A percentile compares a stretch with the other conserved stretches of the same genome.
Conservation (phyloP, 176 grass and related monocot species). For the Pharus latifolius region DNA sequence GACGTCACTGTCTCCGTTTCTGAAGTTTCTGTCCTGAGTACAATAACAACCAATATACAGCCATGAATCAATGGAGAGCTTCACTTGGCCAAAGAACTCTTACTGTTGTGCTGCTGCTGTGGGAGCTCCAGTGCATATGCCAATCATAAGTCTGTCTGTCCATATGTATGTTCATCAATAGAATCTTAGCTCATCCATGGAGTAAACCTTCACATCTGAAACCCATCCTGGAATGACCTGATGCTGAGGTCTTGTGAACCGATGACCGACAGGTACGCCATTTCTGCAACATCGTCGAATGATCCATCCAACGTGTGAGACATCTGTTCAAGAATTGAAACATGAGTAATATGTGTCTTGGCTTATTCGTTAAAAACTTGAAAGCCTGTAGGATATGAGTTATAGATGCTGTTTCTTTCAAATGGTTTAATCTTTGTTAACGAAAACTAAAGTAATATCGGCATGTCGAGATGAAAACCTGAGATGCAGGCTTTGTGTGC, state of each 20-base stretch:
- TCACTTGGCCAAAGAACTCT: background rate
- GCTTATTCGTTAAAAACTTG: background rate
- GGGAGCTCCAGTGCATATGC: background rate
- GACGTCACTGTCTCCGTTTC: background rate
- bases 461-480: slow-evolving; percentile 15
- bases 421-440: background rate
- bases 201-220: slow-evolving; percentile 12
- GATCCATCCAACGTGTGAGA: background rate
- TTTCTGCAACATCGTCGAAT: background rate
- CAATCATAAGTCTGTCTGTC: background rate
- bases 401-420: background rate
- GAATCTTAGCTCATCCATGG: background rate
- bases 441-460: background rate
- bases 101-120: background rate
- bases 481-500: slow-evolving; percentile 25
- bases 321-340: slow-evolving; percentile 1
- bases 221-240: slow-evolving; percentile 1
- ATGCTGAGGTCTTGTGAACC: background rate
- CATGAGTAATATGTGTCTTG: background rate
- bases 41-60: background rate
- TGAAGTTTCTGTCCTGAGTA: background rate
- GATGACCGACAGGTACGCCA: background rate
- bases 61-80: background rate
- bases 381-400: background rate
- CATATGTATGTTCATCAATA: background rate